A percentile compares a stretch with the other conserved stretches of the same genome.
Evolutionary conservation across 2,329 filamentous ascomycete species (phyloP).

Genomic region (Calonectria pauciramosa): DNA sequence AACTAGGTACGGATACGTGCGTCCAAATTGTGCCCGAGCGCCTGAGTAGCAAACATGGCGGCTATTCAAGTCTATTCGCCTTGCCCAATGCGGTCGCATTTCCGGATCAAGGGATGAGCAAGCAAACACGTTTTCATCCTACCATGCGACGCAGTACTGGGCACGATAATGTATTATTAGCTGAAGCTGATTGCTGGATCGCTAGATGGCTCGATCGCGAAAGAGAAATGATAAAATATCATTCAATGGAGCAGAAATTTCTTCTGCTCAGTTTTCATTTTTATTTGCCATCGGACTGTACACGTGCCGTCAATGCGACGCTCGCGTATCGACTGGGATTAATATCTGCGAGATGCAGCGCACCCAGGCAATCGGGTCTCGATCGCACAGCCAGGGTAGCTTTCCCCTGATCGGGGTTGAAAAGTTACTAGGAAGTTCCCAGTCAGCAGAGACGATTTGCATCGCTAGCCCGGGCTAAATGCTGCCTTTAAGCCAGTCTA

Average conservation of each 20-base stretch:
- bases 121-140: neutral
- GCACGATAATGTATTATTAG: neutral
- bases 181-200: neutral
- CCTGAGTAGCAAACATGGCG: neutral
- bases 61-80: neutral
- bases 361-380: conserved; percentile 33
- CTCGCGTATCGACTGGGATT: conserved; percentile 26
- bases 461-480: neutral
- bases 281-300: conserved; percentile 6
- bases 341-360: conserved; percentile 22
- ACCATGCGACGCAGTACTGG: neutral
- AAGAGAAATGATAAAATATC: neutral
- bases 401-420: conserved; percentile 12
- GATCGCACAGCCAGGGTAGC: conserved; percentile 21
- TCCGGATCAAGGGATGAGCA: neutral
- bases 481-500: neutral
- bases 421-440: conserved; percentile 18
- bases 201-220: neutral
- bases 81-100: neutral
- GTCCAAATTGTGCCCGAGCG: neutral
- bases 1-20: neutral
- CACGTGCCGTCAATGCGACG: conserved; percentile 19
- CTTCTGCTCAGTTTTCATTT: conserved; percentile 11
- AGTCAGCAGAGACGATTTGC: neutral
- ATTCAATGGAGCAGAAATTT: neutral